Conservation (phyloP, 139 green algal genomes). For the Asterochloris sp. region DNA sequence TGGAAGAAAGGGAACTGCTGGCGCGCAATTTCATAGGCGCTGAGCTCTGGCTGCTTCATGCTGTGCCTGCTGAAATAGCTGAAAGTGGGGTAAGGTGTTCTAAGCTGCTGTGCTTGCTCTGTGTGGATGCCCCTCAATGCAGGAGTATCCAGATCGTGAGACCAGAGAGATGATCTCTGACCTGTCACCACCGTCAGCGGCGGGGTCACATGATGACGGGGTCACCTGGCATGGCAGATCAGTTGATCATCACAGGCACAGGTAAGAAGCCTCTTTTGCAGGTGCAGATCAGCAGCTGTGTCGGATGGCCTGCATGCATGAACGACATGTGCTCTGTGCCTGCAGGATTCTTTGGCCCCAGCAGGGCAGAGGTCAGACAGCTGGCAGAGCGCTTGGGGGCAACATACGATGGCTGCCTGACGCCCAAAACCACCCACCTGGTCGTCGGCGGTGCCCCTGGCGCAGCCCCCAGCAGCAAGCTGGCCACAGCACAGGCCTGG, state of each 20-base stretch:
- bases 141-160: too few relatives aligned
- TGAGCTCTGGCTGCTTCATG: constrained; percentile 1
- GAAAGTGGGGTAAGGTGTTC: too few relatives aligned
- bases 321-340: background rate
- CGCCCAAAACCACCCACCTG: background rate
- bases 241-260: too few relatives aligned
- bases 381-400: background rate
- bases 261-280: background rate
- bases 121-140: too few relatives aligned
- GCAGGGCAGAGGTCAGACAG: background rate
- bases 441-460: background rate
- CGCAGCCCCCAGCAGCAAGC: background rate
- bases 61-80: too few relatives aligned
- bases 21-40: background rate
- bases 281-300: background rate
- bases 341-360: constrained; percentile 8
- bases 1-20: constrained; percentile 6
- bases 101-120: too few relatives aligned
- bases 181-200: too few relatives aligned
- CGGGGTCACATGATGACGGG: too few relatives aligned
- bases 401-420: background rate
- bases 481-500: background rate
- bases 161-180: too few relatives aligned
- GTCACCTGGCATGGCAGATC: too few relatives aligned
- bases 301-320: background rate